Percentiles rank a stretch among this genome's conserved stretches.
Evolutionary conservation across 192 early-diverging fungal genomes (phyloP).

Genomic region (Mycoemilia scoparia): DNA sequence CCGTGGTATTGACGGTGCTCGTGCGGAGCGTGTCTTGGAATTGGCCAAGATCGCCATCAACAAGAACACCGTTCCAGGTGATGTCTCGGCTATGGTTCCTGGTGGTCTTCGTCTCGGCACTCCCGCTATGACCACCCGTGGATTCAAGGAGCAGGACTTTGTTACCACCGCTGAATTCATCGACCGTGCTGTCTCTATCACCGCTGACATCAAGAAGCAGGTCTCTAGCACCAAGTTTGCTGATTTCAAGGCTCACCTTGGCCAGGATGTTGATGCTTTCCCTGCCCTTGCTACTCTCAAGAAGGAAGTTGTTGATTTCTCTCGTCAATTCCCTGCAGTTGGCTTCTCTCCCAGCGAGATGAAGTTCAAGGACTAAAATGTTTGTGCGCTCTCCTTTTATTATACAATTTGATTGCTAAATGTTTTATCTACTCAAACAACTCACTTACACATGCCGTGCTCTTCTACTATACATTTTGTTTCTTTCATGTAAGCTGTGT

Average conservation of each 20-base stretch:
- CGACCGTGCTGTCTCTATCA: conserved; percentile 67
- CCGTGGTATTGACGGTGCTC: conserved; percentile 80
- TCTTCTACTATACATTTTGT: no score
- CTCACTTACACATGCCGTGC: no score
- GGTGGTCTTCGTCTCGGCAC: conserved; percentile 87
- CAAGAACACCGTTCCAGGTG: conserved; percentile 98
- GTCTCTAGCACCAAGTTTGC: conserved; percentile 58
- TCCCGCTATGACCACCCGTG: conserved; percentile 95
- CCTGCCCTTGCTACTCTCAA: conserved; percentile 48
- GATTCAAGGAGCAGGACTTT: conserved; percentile 75
- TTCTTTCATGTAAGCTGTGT: no score
- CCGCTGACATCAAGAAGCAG: conserved; percentile 44
- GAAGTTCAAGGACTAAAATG: conserved; percentile 21
- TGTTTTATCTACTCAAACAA: not conserved
- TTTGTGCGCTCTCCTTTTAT: not conserved
- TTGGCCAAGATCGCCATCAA: conserved; percentile 93
- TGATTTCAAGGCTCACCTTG: conserved; percentile 78
- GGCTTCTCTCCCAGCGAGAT: conserved; percentile 63
- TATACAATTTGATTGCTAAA: not conserved
- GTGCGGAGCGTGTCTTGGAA: conserved; percentile 90
- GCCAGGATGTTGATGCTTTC: conserved; percentile 39
- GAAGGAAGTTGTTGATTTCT: conserved; percentile 67
- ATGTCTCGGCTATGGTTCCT: conserved; percentile 83
- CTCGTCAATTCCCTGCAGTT: conserved; percentile 70
- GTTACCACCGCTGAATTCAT: conserved; percentile 70